Conservation (phyloP, 345 rosid genomes). For the Gossypium sturtianum region DNA sequence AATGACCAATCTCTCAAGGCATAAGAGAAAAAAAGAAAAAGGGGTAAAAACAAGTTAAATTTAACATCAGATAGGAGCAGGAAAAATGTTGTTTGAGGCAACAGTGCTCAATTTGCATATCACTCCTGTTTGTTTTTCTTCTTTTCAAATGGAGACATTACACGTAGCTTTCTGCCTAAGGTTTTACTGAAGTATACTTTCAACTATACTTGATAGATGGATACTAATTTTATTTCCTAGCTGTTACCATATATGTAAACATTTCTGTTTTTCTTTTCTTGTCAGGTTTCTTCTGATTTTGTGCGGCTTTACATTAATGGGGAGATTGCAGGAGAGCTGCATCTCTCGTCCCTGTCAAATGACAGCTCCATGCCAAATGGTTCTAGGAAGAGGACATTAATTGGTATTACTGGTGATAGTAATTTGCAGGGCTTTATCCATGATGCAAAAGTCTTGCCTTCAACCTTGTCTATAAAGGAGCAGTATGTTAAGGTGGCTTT, state of each 20-base stretch:
- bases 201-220: not conserved
- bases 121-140: not conserved
- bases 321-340: conserved; percentile 48
- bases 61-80: not conserved
- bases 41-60: not conserved
- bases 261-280: not conserved
- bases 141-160: not conserved
- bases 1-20: not conserved
- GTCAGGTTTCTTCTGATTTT: conserved; percentile 43
- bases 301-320: conserved; percentile 56
- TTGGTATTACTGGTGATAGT: conserved; percentile 37
- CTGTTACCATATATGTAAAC: not conserved
- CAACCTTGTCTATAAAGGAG: conserved; percentile 31
- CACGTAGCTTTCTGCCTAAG: not conserved
- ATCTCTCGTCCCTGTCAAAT: conserved; percentile 30
- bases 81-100: not conserved
- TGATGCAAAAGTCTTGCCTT: conserved; percentile 41
- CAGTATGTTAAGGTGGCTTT: conserved; percentile 40
- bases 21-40: not conserved
- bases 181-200: not conserved
- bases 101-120: not conserved
- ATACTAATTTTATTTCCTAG: not conserved
- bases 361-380: conserved; percentile 25
- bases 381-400: conserved; percentile 36
- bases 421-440: conserved; percentile 57